Conservation (phyloP, 1,284 basidiomycete species). For the Omphalotus olearius region DNA sequence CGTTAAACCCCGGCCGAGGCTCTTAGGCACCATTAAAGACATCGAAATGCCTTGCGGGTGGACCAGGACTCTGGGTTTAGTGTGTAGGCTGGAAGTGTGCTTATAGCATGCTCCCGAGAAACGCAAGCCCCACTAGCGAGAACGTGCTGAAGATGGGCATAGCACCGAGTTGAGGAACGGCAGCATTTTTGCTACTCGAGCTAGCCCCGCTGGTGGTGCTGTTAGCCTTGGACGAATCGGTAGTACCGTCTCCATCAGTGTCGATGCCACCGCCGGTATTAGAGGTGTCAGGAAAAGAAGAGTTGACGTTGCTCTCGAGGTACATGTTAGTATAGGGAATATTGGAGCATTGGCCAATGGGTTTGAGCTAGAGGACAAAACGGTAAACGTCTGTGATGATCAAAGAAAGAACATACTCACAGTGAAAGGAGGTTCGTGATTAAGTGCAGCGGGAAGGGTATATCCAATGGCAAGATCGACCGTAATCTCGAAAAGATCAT, state of each 20-base stretch:
- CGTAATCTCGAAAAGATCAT: constrained; percentile 82
- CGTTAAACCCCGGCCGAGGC: no score
- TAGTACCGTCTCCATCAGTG: constrained; percentile 9
- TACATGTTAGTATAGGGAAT: constrained; percentile 56
- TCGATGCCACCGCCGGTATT: constrained; percentile 15
- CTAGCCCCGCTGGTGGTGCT: constrained; percentile 4
- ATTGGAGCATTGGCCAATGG: constrained; percentile 61
- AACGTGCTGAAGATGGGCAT: not conserved
- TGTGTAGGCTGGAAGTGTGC: no score
- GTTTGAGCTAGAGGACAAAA: constrained; percentile 41
- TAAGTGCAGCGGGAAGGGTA: constrained; percentile 69
- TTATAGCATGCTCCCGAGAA: constrained; percentile 2
- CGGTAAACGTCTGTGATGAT: not conserved
- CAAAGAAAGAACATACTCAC: constrained; percentile 30
- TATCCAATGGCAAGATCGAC: constrained; percentile 89
- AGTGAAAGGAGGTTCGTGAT: constrained; percentile 55
- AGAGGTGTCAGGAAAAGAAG: constrained; percentile 48
- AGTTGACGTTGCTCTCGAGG: constrained; percentile 59
- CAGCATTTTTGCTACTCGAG: constrained; percentile 1
- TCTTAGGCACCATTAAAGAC: no score
- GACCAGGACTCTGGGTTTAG: no score
- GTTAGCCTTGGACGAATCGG: constrained; percentile 7
- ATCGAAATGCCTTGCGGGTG: no score
- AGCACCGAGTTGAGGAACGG: not conserved
- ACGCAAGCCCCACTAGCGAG: constrained; percentile 1